phyloP scores from a whole-genome alignment of 176 grass and related monocot species.

The Luzula sylvatica region DNA sequence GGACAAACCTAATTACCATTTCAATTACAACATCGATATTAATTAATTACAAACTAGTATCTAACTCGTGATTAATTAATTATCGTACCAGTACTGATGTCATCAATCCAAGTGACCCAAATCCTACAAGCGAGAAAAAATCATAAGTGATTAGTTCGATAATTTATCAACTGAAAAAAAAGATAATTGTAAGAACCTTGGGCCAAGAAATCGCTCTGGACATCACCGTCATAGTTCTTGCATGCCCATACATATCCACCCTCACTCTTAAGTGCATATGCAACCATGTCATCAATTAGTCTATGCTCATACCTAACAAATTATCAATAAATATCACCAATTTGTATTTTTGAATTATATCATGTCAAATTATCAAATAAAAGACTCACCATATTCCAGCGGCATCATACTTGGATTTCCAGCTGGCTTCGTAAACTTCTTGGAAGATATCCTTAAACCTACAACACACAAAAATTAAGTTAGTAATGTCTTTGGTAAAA shows the following conservation, averaged over 20 bases:
- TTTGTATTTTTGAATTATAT: neutral
- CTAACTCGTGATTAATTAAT: neutral
- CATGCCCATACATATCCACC: slow-evolving; percentile 96
- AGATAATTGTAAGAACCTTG: slow-evolving; percentile 46
- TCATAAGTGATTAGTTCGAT: slow-evolving; percentile 8
- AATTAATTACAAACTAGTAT: no score
- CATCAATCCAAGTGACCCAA: slow-evolving; percentile 96
- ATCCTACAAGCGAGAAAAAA: slow-evolving; percentile 46
- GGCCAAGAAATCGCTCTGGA: slow-evolving; percentile 96
- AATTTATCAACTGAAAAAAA: neutral
- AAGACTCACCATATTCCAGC: slow-evolving; percentile 69
- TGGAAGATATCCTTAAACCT: slow-evolving; percentile 99
- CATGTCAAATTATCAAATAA: neutral
- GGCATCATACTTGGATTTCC: slow-evolving; percentile 84
- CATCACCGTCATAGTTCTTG: slow-evolving; percentile 97
- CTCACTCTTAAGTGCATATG: slow-evolving; percentile 92
- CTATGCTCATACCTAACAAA: slow-evolving; percentile 82
- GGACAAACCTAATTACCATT: slow-evolving; percentile 71
- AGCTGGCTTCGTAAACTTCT: slow-evolving; percentile 89
- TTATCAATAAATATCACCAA: slow-evolving; percentile 3
- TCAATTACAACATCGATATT: no score
- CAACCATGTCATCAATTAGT: slow-evolving; percentile 99
- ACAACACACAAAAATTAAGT: slow-evolving; percentile 19
- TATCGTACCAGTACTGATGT: slow-evolving; percentile 85
- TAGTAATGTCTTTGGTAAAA: neutral